Evolutionary conservation across 208 protist species (phyloP), one percentile per base, ranked within the genome.

Genomic region (Trichomonas tenax): DNA sequence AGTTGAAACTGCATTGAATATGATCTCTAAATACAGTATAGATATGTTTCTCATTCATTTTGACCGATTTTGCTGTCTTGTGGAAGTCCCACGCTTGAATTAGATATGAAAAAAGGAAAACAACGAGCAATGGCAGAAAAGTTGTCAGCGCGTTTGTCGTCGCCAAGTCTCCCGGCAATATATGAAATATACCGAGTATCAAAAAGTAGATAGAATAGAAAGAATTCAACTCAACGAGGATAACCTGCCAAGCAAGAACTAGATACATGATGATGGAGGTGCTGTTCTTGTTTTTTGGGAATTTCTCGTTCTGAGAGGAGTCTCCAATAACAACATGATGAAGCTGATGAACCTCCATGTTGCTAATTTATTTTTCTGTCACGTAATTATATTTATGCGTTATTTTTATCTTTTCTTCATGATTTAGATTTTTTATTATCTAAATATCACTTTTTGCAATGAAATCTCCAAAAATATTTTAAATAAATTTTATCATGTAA

Each of bases 141-240:
- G 86, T 93, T 38, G n/a, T 51, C 15, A 41, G 36, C 26, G 44
- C 15, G 15, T 48, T n/a, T 23, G 86, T 51, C 8, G 44, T 21
- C 11, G 86, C 41, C 0, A 51, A 11, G 17, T 51, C 86, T 72
- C 26, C 58, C 0, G 44, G 86, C n/a, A 93, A 40, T 15, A 93
- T 34, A 15, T 93, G 40, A 17, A 93, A 38, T 14, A 93, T 23
- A 38, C 86, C 44, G 17, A 93, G 6, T 8, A 51, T 93, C 4
- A 93, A 48, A 15, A 93, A 93, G 44, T 93, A 93, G n/a, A 93
- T 23, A 8, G 86, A 93, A 51, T 51, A 93, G 26, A 93, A 93
- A 58, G 86, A 48, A 10, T 34, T 93, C 4, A 93, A 14, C 51
- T 93, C 86, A 2, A 34, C n/a, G 0, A 23, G 44, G 11, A 93